Conservation (phyloP, 768 basidiomycete species). For the Cystobasidium tubakii region DNA sequence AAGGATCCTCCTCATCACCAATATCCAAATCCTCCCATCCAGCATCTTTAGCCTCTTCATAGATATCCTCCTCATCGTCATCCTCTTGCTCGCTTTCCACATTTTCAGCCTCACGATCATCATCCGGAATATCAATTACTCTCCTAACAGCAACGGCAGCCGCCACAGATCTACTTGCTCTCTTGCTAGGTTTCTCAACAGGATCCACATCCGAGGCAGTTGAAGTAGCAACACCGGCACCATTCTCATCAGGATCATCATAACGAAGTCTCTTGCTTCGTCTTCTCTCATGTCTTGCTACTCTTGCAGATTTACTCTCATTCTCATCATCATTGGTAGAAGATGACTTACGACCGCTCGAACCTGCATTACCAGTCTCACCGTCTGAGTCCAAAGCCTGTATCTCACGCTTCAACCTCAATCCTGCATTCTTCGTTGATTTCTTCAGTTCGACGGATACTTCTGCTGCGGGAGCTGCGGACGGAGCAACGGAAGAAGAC, state of each 20-base stretch:
- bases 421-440: slow-evolving; percentile 35
- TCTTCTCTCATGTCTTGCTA: slow-evolving; percentile 23
- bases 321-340: slow-evolving; percentile 48
- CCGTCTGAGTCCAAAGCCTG: slow-evolving; percentile 38
- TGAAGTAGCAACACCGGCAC: slow-evolving; percentile 38
- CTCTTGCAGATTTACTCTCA: slow-evolving; percentile 30
- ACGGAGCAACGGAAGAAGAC: slow-evolving; percentile 18
- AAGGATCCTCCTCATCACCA: slow-evolving; percentile 84
- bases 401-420: slow-evolving; percentile 26
- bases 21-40: slow-evolving; percentile 86
- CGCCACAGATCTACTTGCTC: slow-evolving; percentile 42
- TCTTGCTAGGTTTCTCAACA: slow-evolving; percentile 48
- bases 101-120: slow-evolving; percentile 33
- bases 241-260: slow-evolving; percentile 4
- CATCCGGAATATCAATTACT: slow-evolving; percentile 1
- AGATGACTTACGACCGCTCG: not conserved
- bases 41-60: slow-evolving; percentile 50
- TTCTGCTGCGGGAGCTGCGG: slow-evolving; percentile 27
- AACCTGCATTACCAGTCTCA: slow-evolving; percentile 46
- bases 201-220: slow-evolving; percentile 37
- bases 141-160: slow-evolving; percentile 23
- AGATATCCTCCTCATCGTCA: slow-evolving; percentile 45
- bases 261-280: slow-evolving; percentile 17
- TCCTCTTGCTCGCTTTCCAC: slow-evolving; percentile 51
- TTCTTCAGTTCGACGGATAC: slow-evolving; percentile 36